Percentiles rank a stretch among this genome's conserved stretches.
Conservation (phyloP, 73 alveolate genomes). For the Tetrahymena elliotti region DNA sequence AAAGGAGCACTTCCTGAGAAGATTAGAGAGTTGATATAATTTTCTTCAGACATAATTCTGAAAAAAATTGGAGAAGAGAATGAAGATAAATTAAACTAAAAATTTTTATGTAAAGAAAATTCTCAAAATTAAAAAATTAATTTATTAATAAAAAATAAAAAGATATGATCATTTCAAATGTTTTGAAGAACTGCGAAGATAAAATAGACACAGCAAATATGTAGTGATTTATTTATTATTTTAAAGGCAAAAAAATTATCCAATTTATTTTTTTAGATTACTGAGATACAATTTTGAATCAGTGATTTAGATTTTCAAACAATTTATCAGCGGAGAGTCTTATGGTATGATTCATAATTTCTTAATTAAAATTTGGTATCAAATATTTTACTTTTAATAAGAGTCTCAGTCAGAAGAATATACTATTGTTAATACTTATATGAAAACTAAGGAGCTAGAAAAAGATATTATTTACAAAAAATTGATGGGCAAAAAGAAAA, state of each 20-base stretch:
- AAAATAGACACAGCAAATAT: not conserved
- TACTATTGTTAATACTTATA: not conserved
- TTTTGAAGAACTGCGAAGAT: not conserved
- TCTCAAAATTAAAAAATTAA: not conserved
- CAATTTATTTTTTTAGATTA: not conserved
- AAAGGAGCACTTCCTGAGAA: not conserved
- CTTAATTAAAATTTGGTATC: not conserved
- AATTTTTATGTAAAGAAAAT: not conserved
- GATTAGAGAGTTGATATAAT: not conserved
- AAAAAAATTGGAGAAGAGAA: not conserved
- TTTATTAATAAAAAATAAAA: not conserved
- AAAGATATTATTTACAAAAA: not conserved
- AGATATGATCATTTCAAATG: not conserved
- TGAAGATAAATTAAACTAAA: not conserved
- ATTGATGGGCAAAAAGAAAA: not conserved
- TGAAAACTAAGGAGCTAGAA: not conserved
- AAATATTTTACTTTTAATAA: not conserved
- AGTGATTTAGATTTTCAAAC: not conserved
- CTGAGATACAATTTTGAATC: not conserved
- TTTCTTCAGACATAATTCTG: not conserved
- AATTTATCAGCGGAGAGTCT: not conserved
- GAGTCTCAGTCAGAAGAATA: not conserved
- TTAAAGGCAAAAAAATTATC: not conserved
- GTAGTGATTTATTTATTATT: not conserved
- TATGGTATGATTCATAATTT: not conserved